Evolutionary conservation across 768 basidiomycete species (phyloP), one percentile per base, ranked within the genome.

Genomic region (Fomitopsis pulvina): DNA sequence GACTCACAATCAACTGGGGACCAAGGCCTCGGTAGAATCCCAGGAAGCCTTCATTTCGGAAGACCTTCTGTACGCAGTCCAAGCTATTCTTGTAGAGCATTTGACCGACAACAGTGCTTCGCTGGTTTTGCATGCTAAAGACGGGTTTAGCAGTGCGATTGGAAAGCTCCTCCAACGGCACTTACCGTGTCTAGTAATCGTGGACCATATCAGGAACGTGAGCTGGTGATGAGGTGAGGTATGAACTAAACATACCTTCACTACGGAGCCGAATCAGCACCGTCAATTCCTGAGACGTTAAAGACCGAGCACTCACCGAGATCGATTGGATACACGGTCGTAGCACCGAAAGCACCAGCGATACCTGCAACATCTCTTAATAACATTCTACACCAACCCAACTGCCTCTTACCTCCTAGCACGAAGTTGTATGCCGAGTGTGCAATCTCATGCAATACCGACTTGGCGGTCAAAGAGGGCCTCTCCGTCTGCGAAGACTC

Each of bases 11-110:
- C 41, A 99, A 76, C 60, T 99, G 96, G 32, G 96, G 94, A 8
- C 92, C 87, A 41, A 98, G 78, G 26, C 96, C 96, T 26, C 94
- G 85, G 69, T 99, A 99, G 69, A 98, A 98, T n/a, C 96, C 96
- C 0, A 80, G 28, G 60, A 92, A 77, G 16, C 96, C 96, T 70
- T 99, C 96, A 61, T 96, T 96, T 48, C 83, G 79, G 66, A 97
- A 83, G 22, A 99, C 94, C 65, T 95, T 98, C 60, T 76, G 75
- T 26, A 93, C 87, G 64, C 96, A 99, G 63, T 99, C 96, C 30
- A 88, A 61, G 59, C 92, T 94, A 73, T 96, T 98, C 74, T 93
- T 89, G 74, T 99, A 99, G 40, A 98, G 68, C 61, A 98, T 71
- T 69, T 99, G 95, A 30, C 96, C 96, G 26, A 99, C 96, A 20